Evolutionary conservation across 2,329 filamentous ascomycete genomes (phyloP).

Genomic region (Exophiala spinifera): DNA sequence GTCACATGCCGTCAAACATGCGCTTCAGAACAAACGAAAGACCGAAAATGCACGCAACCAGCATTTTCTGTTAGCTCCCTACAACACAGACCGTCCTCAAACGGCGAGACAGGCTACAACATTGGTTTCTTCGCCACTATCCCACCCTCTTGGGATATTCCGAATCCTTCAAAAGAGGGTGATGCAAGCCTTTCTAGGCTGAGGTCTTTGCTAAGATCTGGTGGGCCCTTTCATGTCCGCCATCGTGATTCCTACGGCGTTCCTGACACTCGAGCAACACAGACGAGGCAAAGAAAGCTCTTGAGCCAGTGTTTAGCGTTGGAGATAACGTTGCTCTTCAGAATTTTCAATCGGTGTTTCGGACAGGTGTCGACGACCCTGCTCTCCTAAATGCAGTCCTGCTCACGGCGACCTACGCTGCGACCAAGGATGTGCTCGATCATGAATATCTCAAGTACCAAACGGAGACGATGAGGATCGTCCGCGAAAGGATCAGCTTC

Average conservation of each 20-base stretch:
- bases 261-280: not conserved
- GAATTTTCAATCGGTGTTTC: conserved; percentile 39
- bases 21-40: conserved; percentile 27
- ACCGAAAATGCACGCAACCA: conserved; percentile 31
- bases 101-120: not conserved
- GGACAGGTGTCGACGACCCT: conserved; percentile 34
- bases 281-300: conserved; percentile 24
- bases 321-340: conserved; percentile 39
- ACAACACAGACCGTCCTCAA: not conserved
- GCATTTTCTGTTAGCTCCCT: conserved; percentile 7
- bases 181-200: not conserved
- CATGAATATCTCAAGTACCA: conserved; percentile 40
- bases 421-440: conserved; percentile 29
- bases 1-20: not conserved
- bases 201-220: not conserved
- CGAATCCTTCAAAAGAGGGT: too few relatives aligned
- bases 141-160: too few relatives aligned
- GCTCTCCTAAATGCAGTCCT: conserved; percentile 42
- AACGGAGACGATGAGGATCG: conserved; percentile 32
- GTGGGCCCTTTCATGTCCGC: too few relatives aligned
- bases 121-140: too few relatives aligned
- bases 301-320: conserved; percentile 40
- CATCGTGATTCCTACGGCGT: not conserved
- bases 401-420: conserved; percentile 40
- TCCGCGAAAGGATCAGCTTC: conserved; percentile 38